Evolutionary conservation across 176 grass and related monocot species (phyloP).

Genomic region (Phoenix roebelenii): DNA sequence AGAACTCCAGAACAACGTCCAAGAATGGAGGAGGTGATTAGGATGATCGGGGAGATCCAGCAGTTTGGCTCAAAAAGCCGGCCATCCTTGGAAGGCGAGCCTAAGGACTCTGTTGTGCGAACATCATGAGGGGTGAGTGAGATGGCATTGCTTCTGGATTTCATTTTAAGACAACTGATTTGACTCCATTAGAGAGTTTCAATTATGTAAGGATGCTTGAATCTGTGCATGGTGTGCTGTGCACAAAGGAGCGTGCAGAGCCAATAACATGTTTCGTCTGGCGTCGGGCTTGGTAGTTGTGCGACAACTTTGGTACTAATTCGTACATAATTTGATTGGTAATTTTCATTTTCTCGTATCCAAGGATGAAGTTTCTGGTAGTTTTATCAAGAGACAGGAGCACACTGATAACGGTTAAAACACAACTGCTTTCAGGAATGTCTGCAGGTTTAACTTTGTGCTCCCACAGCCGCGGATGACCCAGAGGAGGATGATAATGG

Average conservation of each 20-base stretch:
- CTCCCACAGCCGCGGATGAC: no score
- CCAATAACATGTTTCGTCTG: background rate
- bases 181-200: constrained; percentile 14
- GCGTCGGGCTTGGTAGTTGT: background rate
- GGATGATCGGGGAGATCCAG: constrained; percentile 65
- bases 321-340: background rate
- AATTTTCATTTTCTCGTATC: no score
- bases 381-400: no score
- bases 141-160: constrained; percentile 9
- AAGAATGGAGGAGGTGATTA: constrained; percentile 58
- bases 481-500: no score
- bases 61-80: constrained; percentile 34
- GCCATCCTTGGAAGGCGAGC: constrained; percentile 32
- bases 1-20: constrained; percentile 57
- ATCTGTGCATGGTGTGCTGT: background rate
- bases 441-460: no score
- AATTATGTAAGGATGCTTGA: constrained; percentile 7
- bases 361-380: no score
- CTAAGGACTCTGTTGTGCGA: constrained; percentile 28
- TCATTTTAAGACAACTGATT: constrained; percentile 6
- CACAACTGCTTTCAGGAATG: no score
- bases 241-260: background rate
- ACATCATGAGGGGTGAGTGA: constrained; percentile 17
- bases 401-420: no score
- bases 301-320: constrained; percentile 2